Base-by-base conservation (phyloP, 768 basidiomycete species). In the Boletales sp. region DNA sequence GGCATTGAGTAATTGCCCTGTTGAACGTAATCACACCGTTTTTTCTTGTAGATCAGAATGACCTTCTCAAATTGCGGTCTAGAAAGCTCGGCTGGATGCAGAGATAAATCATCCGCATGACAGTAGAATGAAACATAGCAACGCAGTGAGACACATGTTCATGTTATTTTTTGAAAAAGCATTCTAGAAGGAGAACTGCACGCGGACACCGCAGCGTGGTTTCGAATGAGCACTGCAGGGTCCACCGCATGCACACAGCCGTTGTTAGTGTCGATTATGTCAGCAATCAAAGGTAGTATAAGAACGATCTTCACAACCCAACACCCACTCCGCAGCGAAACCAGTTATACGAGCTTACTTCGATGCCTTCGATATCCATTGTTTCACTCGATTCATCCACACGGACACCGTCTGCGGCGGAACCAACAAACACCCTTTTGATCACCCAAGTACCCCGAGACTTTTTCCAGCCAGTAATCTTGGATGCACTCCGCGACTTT, bases 401-500 rank as follows among this genome's bases (percentile, higher is more conserved):
- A 2, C 44, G 36, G 10, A 1, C 30, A 12, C 45, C 49, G 3
- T 18, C 47, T 0, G 57, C 45, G 24, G 40, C 47, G 1, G 56
- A 62, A 36, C 14, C 61, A 14, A 95, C 94, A 30, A 98, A 98
- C 69, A 89, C 94, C 0, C 74, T 97, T 29, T 78, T 92, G 36
- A 78, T 98, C 43, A 84, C 94, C 2, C 76, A 81, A 2, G 69
- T 98, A 1, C 90, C 93, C 4, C 78, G 74, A 31, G 71, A 78
- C 1, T 90, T 94, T 67, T 95, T 97, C 72, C 76, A 84, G 32
- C 83, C 86, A 7, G 59, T 76, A 0, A 77, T 88, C 52, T 75
- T 93, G 19, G 69, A 77, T 11, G 78, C 87, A 15, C 73, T 97
- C 19, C 77, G 72, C 37, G 69, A 75, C 18, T 86, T 94, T 63